Evolutionary conservation across 352 stramenopile species (phyloP).

Genomic region (Aphanomyces invadans): DNA sequence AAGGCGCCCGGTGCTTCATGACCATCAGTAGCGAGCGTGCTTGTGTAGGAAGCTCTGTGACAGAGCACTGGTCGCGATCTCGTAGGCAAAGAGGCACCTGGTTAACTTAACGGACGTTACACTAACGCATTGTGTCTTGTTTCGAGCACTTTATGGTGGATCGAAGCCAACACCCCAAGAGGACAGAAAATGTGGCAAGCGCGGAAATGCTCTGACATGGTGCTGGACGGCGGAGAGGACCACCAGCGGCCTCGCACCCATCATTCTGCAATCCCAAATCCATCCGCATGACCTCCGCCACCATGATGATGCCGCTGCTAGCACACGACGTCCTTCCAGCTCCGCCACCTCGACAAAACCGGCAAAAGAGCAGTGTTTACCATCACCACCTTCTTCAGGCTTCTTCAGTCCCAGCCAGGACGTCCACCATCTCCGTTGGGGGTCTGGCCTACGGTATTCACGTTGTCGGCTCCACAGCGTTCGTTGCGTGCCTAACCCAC

Average conservation of each 20-base stretch:
- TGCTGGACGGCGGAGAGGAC: background rate
- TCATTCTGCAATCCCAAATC: background rate
- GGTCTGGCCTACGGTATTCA: slow-evolving; percentile 20
- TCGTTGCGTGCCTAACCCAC: slow-evolving; percentile 20
- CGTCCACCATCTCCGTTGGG: background rate
- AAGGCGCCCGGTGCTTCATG: no score
- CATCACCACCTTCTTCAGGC: background rate
- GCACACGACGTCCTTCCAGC: background rate
- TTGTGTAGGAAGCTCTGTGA: no score
- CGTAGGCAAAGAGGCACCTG: no score
- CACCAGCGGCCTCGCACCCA: background rate
- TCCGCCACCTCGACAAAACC: background rate
- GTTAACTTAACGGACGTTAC: no score
- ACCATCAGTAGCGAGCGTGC: no score
- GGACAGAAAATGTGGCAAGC: slow-evolving; percentile 13
- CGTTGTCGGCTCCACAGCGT: slow-evolving; percentile 1
- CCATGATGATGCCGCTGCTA: slow-evolving; percentile 6
- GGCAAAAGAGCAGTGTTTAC: background rate
- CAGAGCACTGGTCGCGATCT: no score
- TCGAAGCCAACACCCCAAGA: background rate
- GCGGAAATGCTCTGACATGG: background rate
- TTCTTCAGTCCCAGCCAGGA: slow-evolving; percentile 7
- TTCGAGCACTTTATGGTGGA: background rate
- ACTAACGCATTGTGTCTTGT: no score
- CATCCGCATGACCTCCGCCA: background rate